A percentile compares a stretch with the other conserved stretches of the same genome.
Conservation (phyloP, 169 alveolate species). For the Perkinsus chesapeaki region DNA sequence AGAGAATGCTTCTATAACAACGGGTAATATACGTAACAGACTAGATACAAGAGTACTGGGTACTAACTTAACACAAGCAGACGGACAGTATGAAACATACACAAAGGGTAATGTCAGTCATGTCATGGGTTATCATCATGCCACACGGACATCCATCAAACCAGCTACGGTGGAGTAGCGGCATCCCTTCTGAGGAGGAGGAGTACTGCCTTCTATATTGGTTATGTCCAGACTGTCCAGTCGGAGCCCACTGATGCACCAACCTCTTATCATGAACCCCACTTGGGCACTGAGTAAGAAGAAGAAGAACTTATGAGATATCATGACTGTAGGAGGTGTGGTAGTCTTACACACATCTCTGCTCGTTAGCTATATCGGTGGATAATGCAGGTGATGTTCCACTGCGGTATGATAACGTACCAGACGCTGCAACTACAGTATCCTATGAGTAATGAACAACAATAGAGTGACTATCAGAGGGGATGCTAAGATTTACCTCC, state of each 20-base stretch:
- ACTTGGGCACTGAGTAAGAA: neutral
- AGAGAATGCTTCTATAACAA: too few relatives aligned
- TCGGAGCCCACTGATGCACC: neutral
- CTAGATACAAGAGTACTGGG: too few relatives aligned
- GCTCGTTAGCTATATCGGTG: neutral
- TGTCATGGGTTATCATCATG: neutral
- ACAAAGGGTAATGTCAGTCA: too few relatives aligned
- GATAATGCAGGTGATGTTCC: neutral
- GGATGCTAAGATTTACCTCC: neutral
- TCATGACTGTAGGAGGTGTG: neutral
- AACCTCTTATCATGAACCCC: neutral
- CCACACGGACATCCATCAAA: neutral
- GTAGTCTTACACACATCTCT: neutral
- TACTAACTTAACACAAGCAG: too few relatives aligned
- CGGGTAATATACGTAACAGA: too few relatives aligned
- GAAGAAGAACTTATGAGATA: neutral
- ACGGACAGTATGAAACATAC: too few relatives aligned
- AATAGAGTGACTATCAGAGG: neutral
- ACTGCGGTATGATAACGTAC: neutral
- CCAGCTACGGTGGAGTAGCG: neutral
- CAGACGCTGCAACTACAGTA: neutral
- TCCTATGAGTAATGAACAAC: neutral
- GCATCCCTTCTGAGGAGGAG: neutral
- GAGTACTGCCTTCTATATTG: neutral
- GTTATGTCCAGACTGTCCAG: neutral